Evolutionary conservation across 148 eudicot species (phyloP).

Genomic region (Persicaria maculosa): DNA sequence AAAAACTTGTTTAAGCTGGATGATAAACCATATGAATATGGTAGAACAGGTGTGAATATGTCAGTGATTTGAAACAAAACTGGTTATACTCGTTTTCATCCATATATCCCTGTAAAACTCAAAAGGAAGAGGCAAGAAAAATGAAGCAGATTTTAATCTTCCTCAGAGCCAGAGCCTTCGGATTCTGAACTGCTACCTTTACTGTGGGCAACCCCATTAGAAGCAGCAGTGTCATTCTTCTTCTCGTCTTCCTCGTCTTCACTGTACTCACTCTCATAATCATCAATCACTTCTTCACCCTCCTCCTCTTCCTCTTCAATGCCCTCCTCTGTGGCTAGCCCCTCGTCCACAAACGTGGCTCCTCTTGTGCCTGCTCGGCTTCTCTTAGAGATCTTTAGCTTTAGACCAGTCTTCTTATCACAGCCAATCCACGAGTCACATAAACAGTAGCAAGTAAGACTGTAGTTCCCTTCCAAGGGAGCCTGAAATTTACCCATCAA

Average conservation of each 20-base stretch:
- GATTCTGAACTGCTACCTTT: background rate
- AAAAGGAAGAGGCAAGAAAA: background rate
- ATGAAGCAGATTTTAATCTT: background rate
- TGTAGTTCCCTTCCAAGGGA: constrained; percentile 40
- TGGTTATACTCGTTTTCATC: background rate
- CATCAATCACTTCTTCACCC: constrained; percentile 27
- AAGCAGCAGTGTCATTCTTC: constrained; percentile 8
- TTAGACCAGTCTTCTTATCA: constrained; percentile 31
- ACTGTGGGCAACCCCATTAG: background rate
- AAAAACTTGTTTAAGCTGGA: background rate
- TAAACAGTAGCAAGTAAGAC: constrained; percentile 25
- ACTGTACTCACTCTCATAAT: constrained; percentile 50
- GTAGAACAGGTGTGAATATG: background rate
- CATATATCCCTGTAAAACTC: background rate
- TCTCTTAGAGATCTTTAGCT: constrained; percentile 31
- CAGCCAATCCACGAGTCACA: constrained; percentile 61
- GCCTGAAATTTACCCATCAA: constrained; percentile 46
- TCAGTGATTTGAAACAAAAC: background rate
- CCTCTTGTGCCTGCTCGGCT: constrained; percentile 36
- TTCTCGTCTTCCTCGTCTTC: constrained; percentile 47
- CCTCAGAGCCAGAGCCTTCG: background rate
- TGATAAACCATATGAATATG: background rate
- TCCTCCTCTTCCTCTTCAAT: constrained; percentile 35
- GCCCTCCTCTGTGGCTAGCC: constrained; percentile 24
- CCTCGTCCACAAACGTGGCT: constrained; percentile 22